Conservation (phyloP, 495 filamentous ascomycete genomes). For the Aspergillus mulundensis region DNA sequence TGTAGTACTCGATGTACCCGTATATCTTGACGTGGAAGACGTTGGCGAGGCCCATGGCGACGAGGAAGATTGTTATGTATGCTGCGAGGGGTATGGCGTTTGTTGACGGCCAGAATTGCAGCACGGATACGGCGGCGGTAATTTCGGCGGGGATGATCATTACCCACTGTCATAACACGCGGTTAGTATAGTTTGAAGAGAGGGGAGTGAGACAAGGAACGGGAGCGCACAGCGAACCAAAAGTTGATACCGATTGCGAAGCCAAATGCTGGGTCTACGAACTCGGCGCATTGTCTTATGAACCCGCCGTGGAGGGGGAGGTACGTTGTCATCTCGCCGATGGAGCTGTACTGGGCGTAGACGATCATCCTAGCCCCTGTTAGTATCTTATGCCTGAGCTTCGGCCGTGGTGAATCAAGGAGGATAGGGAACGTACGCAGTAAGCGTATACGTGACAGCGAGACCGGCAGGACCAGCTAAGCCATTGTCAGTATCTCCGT, state of each 20-base stretch:
- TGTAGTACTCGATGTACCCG: conserved; percentile 27
- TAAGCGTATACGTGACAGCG: conserved; percentile 26
- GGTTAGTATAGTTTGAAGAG: background rate
- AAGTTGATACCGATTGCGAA: conserved; percentile 32
- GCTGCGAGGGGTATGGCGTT: conserved; percentile 22
- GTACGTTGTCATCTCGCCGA: conserved; percentile 31
- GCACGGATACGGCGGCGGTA: conserved; percentile 25
- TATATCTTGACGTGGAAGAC: conserved; percentile 25
- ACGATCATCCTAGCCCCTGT: conserved; percentile 25
- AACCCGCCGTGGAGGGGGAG: conserved; percentile 29
- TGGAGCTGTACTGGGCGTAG: conserved; percentile 25
- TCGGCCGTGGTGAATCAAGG: background rate
- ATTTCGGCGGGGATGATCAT: conserved; percentile 32
- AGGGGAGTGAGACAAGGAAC: no score
- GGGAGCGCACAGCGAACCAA: conserved; percentile 25
- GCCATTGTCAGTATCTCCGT: conserved; percentile 2
- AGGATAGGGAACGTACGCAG: conserved; percentile 17
- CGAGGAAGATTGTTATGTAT: conserved; percentile 28
- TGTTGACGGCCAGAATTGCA: conserved; percentile 28
- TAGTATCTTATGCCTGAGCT: background rate
- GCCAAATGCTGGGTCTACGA: conserved; percentile 27
- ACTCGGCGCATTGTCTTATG: conserved; percentile 29
- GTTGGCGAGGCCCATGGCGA: conserved; percentile 18
- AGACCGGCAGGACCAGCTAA: conserved; percentile 27
- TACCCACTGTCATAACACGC: conserved; percentile 20